phyloP scores from a whole-genome alignment of 2,329 filamentous ascomycete species.

The Hymenotorrendiella dingleyae region DNA sequence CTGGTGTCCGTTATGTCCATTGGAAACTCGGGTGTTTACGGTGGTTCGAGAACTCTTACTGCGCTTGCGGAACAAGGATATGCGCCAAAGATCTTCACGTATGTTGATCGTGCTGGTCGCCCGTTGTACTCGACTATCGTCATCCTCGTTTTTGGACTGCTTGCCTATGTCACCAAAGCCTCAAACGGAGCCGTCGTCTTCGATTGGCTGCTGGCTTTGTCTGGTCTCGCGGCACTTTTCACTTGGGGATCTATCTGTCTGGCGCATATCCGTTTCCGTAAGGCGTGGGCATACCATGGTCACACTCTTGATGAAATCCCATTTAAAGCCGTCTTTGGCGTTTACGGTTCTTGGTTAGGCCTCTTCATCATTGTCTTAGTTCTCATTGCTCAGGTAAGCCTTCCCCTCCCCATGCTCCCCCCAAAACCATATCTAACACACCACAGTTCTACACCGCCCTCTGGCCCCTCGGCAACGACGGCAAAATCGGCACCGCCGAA shows the following conservation, averaged over 20 bases:
- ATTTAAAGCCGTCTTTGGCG: conserved; percentile 41
- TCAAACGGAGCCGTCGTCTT: conserved; percentile 42
- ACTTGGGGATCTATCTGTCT: conserved; percentile 66
- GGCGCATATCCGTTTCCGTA: conserved; percentile 58
- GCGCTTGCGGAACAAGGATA: conserved; percentile 83
- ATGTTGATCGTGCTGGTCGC: conserved; percentile 75
- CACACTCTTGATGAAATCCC: conserved; percentile 41
- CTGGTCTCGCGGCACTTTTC: conserved; percentile 65
- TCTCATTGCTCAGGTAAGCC: conserved; percentile 45
- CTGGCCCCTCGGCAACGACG: conserved; percentile 54
- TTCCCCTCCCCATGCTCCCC: background rate
- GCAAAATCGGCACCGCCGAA: conserved; percentile 34
- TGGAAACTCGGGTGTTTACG: conserved; percentile 86
- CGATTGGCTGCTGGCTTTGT: conserved; percentile 62
- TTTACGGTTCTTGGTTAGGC: conserved; percentile 63
- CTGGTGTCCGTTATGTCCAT: conserved; percentile 84
- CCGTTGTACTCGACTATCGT: conserved; percentile 52
- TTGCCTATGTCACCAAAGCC: conserved; percentile 50
- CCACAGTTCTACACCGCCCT: conserved; percentile 43
- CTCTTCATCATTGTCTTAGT: conserved; percentile 59
- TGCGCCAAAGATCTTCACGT: conserved; percentile 68
- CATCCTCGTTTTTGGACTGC: conserved; percentile 47
- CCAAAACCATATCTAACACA: background rate
- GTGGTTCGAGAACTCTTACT: conserved; percentile 80
- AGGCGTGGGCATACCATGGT: conserved; percentile 54